A percentile compares a stretch with the other conserved stretches of the same genome.
These are phyloP conservation scores for Celoporthe dispersa DNA, from an alignment of 2,329 filamentous ascomycete genomes.

Conservation along the genomic window DNA sequence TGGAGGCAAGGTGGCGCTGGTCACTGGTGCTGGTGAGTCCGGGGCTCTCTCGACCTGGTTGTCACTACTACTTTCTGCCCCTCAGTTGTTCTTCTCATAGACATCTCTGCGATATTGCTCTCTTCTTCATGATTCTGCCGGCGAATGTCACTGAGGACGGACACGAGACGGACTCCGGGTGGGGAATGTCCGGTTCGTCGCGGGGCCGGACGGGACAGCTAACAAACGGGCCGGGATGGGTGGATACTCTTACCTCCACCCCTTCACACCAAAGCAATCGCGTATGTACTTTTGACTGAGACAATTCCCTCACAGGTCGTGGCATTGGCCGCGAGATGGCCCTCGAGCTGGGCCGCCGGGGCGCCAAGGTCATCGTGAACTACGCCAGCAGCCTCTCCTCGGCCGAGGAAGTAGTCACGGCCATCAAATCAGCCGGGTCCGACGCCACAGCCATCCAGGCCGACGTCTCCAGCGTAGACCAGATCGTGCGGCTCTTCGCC, in stretches of 20 bases:
- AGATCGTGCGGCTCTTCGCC: slow-evolving; percentile 67
- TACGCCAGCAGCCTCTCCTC: slow-evolving; percentile 68
- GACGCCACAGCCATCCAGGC: slow-evolving; percentile 70
- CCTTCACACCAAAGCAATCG: not conserved
- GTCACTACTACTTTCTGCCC: not conserved
- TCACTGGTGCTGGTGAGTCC: slow-evolving; percentile 46
- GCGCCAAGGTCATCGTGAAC: slow-evolving; percentile 69
- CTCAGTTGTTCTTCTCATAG: not conserved
- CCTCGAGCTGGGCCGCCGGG: slow-evolving; percentile 65
- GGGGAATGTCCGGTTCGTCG: slow-evolving; percentile 21
- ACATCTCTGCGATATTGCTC: not conserved
- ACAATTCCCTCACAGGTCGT: slow-evolving; percentile 48
- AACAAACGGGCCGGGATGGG: not conserved
- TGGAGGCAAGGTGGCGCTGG: slow-evolving; percentile 44
- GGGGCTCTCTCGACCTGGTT: not conserved
- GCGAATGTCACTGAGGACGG: no score
- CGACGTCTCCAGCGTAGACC: slow-evolving; percentile 66
- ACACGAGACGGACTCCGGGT: slow-evolving; percentile 17
- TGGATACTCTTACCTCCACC: not conserved
- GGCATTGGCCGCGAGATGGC: slow-evolving; percentile 71
- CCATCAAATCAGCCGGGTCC: slow-evolving; percentile 67
- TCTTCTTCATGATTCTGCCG: no score
- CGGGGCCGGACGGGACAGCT: not conserved
- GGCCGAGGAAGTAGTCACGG: slow-evolving; percentile 67
- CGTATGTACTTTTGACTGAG: not conserved